phyloP scores from a whole-genome alignment of 2,329 filamentous ascomycete genomes.

The Monilinia laxa region DNA sequence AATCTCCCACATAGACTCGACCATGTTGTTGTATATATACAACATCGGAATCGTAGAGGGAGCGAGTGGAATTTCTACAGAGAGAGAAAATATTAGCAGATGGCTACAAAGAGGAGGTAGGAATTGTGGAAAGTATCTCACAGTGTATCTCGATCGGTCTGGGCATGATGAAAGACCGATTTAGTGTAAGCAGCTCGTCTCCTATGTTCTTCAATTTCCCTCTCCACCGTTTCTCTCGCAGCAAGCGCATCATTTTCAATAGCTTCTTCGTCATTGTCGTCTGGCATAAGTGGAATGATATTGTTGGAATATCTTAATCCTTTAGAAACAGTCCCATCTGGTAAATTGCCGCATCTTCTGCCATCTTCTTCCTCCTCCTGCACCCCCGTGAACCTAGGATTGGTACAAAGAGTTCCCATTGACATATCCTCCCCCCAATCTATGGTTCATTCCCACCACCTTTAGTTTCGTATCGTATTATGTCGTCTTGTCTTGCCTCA shows the following conservation, averaged over 20 bases:
- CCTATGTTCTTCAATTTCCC: constrained; percentile 15
- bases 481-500: background rate
- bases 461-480: background rate
- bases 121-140: constrained; percentile 3
- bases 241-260: constrained; percentile 2
- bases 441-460: background rate
- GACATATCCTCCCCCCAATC: background rate
- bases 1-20: constrained; percentile 50
- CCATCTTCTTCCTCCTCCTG: background rate
- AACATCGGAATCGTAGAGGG: constrained; percentile 38
- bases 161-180: constrained; percentile 23
- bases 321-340: background rate
- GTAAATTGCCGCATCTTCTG: background rate
- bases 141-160: constrained; percentile 27
- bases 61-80: constrained; percentile 38
- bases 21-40: constrained; percentile 49
- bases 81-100: constrained; percentile 1
- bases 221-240: background rate
- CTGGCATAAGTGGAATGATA: constrained; percentile 6
- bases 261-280: constrained; percentile 14
- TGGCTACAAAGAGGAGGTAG: background rate
- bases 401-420: constrained; percentile 17
- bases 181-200: constrained; percentile 14
- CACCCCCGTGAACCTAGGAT: constrained; percentile 3
- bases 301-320: background rate